These are phyloP conservation scores for Selenicereus undatus DNA, from an alignment of 148 eudicot species.

Conservation along the genomic window DNA sequence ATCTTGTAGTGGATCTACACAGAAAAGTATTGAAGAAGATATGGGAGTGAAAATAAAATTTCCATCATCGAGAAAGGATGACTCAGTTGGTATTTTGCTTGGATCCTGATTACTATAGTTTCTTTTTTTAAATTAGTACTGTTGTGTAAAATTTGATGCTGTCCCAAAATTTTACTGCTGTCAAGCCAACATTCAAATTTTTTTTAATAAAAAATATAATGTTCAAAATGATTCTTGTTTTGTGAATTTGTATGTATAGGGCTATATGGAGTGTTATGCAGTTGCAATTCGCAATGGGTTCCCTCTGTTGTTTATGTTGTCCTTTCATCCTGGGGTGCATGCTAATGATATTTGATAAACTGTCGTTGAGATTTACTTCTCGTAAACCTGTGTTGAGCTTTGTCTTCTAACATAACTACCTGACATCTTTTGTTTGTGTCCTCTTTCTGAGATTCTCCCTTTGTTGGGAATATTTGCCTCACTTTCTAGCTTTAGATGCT, in stretches of 20 bases:
- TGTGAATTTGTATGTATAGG: background rate
- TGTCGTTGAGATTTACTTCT: background rate
- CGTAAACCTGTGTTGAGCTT: background rate
- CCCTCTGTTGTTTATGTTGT: background rate
- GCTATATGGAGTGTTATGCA: background rate
- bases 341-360: background rate
- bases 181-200: background rate
- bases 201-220: background rate
- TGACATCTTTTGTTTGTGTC: background rate
- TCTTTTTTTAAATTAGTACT: background rate
- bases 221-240: background rate
- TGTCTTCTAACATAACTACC: background rate
- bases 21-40: slow-evolving; percentile 56
- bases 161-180: background rate
- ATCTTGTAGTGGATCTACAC: slow-evolving; percentile 50
- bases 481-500: background rate
- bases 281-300: background rate
- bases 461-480: background rate
- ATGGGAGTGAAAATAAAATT: slow-evolving; percentile 63
- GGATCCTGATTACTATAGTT: slow-evolving; percentile 9
- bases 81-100: slow-evolving; percentile 51
- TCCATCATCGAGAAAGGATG: slow-evolving; percentile 54
- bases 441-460: background rate
- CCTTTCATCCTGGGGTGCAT: background rate
- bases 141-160: background rate